These are phyloP conservation scores for Colletotrichum eleusines DNA, from an alignment of 2,329 filamentous ascomycete genomes.

Conservation along the genomic window DNA sequence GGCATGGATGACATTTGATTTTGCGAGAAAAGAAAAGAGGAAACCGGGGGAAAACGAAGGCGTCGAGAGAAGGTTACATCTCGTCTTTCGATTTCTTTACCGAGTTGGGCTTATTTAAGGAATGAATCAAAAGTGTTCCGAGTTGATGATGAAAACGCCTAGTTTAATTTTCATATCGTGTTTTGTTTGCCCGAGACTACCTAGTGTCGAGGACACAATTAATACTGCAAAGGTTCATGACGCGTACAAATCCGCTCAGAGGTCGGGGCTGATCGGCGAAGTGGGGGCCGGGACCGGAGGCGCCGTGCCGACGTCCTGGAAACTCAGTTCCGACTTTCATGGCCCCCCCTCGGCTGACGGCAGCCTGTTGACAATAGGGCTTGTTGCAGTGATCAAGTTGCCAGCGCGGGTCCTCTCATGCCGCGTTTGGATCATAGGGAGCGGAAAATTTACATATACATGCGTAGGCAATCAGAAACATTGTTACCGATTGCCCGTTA, in stretches of 20 bases:
- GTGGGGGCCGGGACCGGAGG: not conserved
- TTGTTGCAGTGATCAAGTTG: not conserved
- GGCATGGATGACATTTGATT: conserved; percentile 36
- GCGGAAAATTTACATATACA: not conserved
- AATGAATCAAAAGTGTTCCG: conserved; percentile 28
- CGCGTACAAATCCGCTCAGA: not conserved
- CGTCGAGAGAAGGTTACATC: conserved; percentile 11
- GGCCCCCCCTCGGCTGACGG: no score
- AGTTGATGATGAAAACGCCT: conserved; percentile 1
- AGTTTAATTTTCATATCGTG: not conserved
- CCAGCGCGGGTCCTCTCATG: not conserved
- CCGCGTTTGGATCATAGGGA: not conserved
- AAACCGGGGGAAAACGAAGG: not conserved
- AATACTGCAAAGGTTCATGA: not conserved
- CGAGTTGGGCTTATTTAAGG: conserved; percentile 29
- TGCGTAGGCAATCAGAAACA: not conserved
- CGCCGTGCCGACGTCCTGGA: not conserved
- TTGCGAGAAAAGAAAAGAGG: conserved; percentile 5
- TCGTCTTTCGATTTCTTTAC: conserved; percentile 22
- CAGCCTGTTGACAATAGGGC: not conserved
- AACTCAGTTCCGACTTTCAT: not conserved
- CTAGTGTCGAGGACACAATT: not conserved
- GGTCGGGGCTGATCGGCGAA: not conserved
- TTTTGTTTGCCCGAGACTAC: not conserved
- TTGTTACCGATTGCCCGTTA: not conserved